Evolutionary conservation across 75 land plant species (phyloP).

Genomic region (Ceratopteris richardii): DNA sequence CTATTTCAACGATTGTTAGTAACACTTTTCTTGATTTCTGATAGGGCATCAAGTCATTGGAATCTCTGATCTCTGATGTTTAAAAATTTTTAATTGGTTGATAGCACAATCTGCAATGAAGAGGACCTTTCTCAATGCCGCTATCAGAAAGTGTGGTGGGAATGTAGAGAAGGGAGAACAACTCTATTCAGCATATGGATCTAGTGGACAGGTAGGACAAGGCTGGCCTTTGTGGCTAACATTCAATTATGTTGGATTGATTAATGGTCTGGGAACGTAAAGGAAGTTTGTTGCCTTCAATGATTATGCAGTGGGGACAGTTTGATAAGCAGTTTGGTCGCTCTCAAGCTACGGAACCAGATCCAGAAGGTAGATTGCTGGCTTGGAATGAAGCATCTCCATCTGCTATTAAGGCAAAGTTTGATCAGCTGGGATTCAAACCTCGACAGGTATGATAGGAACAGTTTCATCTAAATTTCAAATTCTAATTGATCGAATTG

Average conservation of each 20-base stretch:
- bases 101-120: constrained; percentile 83
- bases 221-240: constrained; percentile 2
- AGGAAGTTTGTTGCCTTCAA: background rate
- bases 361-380: constrained; percentile 95
- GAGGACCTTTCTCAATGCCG: constrained; percentile 68
- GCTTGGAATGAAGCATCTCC: constrained; percentile 73
- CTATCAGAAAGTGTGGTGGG: constrained; percentile 91
- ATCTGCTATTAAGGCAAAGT: constrained; percentile 83
- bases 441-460: constrained; percentile 91
- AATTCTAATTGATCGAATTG: too few relatives aligned
- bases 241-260: background rate
- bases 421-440: constrained; percentile 61
- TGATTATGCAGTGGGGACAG: constrained; percentile 73
- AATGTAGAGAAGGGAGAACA: constrained; percentile 75
- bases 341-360: constrained; percentile 58
- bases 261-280: background rate
- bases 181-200: constrained; percentile 87
- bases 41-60: too few relatives aligned
- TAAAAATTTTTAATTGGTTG: background rate
- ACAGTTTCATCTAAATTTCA: too few relatives aligned
- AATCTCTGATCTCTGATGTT: too few relatives aligned
- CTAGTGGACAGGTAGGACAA: constrained; percentile 74
- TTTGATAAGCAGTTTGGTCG: constrained; percentile 87
- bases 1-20: background rate
- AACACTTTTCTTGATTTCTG: background rate